phyloP scores from a whole-genome alignment of 164 flowering plant genomes.

The Platanus orientalis region DNA sequence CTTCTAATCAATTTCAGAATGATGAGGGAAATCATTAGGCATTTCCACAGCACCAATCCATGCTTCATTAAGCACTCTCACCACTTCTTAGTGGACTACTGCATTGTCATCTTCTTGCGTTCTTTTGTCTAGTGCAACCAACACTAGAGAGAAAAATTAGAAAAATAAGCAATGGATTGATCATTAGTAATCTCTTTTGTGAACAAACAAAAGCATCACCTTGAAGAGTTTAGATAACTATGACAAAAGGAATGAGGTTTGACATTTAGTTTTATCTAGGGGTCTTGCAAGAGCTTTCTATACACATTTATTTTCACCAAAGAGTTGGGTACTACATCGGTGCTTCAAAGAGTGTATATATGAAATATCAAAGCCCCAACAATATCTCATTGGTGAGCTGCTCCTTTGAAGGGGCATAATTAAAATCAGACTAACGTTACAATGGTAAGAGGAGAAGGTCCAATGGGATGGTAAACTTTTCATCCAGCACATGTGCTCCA shows the following conservation, averaged over 20 bases:
- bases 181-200: neutral
- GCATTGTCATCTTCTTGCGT: too few relatives aligned
- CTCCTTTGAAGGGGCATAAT: too few relatives aligned
- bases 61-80: slow-evolving; percentile 43
- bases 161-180: neutral
- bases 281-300: too few relatives aligned
- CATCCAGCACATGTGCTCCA: too few relatives aligned
- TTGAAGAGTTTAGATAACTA: neutral
- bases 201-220: neutral
- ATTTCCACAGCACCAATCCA: slow-evolving; percentile 47
- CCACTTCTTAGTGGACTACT: slow-evolving; percentile 53
- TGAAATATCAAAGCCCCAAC: too few relatives aligned
- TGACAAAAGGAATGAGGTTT: neutral
- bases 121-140: slow-evolving; percentile 78
- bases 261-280: neutral
- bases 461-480: too few relatives aligned
- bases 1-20: slow-evolving; percentile 53
- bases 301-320: too few relatives aligned
- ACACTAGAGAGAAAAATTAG: slow-evolving; percentile 40
- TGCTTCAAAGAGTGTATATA: too few relatives aligned
- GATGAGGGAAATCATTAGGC: slow-evolving; percentile 85
- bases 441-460: too few relatives aligned
- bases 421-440: too few relatives aligned
- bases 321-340: too few relatives aligned
- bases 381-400: too few relatives aligned